Evolutionary conservation across 352 stramenopile species (phyloP).

Genomic region (Globisporangium spiculum): DNA sequence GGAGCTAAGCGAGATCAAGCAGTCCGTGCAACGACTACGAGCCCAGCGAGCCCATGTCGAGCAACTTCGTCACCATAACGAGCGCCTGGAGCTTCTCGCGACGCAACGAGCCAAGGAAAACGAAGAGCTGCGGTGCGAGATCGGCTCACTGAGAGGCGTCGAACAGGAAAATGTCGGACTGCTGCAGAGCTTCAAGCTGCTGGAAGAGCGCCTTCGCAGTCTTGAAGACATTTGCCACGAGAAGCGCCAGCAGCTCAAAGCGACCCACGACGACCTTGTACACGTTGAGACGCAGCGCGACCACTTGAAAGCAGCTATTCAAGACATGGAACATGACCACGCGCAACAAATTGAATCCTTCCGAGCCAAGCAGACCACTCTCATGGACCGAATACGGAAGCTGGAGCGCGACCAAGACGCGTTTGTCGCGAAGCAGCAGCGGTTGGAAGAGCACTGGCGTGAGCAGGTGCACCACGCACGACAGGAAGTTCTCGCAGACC

Average conservation of each 20-base stretch:
- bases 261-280: conserved; percentile 18
- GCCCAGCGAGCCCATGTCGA: conserved; percentile 55
- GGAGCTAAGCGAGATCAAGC: conserved; percentile 45
- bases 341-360: conserved; percentile 25
- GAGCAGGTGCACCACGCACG: conserved; percentile 22
- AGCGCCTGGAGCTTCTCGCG: conserved; percentile 35
- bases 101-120: conserved; percentile 35
- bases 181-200: conserved; percentile 49
- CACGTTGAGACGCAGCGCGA: conserved; percentile 34
- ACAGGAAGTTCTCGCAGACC: conserved; percentile 22
- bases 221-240: conserved; percentile 37
- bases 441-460: conserved; percentile 34
- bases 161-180: conserved; percentile 57
- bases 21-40: conserved; percentile 48
- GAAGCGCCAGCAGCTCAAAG: conserved; percentile 28
- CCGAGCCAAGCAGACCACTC: conserved; percentile 21
- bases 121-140: conserved; percentile 37
- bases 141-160: conserved; percentile 34
- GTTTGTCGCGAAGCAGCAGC: conserved; percentile 23
- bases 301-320: conserved; percentile 28
- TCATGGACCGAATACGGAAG: conserved; percentile 33
- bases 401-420: conserved; percentile 31
- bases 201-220: conserved; percentile 43
- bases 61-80: conserved; percentile 39
- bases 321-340: conserved; percentile 32